Evolutionary conservation across 2,329 filamentous ascomycete species (phyloP).

Genomic region (Diaporthe ilicicola): DNA sequence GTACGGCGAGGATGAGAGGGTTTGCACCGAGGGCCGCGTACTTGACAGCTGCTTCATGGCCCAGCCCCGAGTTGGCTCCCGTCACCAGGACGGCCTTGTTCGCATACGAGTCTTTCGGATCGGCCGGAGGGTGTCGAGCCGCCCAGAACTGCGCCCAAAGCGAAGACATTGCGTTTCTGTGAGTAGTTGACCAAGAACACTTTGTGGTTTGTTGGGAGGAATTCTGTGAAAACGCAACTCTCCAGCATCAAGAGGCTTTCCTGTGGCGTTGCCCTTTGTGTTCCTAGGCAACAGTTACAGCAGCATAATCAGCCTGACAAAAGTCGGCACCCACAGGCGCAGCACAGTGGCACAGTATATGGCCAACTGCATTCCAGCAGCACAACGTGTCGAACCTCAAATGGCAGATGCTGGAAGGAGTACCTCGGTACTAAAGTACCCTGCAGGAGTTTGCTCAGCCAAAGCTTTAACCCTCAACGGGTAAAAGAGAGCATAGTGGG

Average conservation of each 20-base stretch:
- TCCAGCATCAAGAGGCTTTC: not conserved
- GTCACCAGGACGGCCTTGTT: conserved; percentile 22
- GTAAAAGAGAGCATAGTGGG: not conserved
- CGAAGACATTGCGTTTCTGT: conserved; percentile 6
- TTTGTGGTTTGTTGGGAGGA: not conserved
- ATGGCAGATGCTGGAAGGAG: not conserved
- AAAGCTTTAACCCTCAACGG: not conserved
- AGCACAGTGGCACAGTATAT: not conserved
- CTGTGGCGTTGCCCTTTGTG: not conserved
- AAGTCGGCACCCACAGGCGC: not conserved
- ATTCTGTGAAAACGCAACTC: not conserved
- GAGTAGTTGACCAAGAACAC: not conserved
- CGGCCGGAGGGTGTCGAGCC: conserved; percentile 15
- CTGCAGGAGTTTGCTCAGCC: not conserved
- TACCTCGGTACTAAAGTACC: not conserved
- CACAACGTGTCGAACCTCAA: not conserved
- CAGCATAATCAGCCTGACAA: not conserved
- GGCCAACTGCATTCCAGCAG: not conserved
- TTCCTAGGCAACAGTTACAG: not conserved
- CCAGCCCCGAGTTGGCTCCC: conserved; percentile 58
- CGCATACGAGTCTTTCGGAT: conserved; percentile 3
- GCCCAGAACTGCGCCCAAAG: conserved; percentile 26
- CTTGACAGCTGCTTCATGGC: conserved; percentile 58
- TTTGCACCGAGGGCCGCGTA: conserved; percentile 51
- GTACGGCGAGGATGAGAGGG: conserved; percentile 55